Conservation (phyloP, 192 early-diverging fungal genomes). For the Phlyctochytrium bullatum region DNA sequence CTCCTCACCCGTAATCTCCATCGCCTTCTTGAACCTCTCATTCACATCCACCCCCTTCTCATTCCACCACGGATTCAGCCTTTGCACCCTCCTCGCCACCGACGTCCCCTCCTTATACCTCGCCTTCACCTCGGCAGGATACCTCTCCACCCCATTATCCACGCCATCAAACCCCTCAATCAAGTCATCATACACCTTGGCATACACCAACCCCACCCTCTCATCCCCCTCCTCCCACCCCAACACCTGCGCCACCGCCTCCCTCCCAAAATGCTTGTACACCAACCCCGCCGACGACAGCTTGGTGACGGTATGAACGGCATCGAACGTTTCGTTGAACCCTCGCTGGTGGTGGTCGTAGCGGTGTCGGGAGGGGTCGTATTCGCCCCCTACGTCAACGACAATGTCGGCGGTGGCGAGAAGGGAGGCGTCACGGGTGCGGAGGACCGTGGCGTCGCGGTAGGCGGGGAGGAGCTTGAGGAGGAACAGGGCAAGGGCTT, state of each 20-base stretch:
- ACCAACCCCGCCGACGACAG: conserved; percentile 93
- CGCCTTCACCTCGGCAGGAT: conserved; percentile 74
- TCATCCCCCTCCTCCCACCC: conserved; percentile 46
- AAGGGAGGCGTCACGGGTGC: conserved; percentile 79
- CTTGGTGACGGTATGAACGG: conserved; percentile 71
- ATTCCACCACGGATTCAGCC: conserved; percentile 95
- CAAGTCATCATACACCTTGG: conserved; percentile 78
- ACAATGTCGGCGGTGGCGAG: conserved; percentile 80
- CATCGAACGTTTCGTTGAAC: conserved; percentile 83
- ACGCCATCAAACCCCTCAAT: conserved; percentile 69
- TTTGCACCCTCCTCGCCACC: conserved; percentile 75
- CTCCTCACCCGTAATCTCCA: conserved; percentile 76
- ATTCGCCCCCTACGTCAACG: conserved; percentile 93
- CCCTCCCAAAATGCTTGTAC: conserved; percentile 87
- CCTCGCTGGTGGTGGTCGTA: conserved; percentile 96
- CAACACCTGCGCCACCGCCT: conserved; percentile 67
- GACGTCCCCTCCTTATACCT: conserved; percentile 80
- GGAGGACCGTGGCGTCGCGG: conserved; percentile 55
- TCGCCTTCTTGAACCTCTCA: conserved; percentile 53
- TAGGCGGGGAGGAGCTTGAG: conserved; percentile 63
- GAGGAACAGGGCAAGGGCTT: conserved; percentile 89
- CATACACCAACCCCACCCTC: conserved; percentile 68
- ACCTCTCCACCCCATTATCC: conserved; percentile 92
- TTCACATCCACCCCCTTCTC: conserved; percentile 68
- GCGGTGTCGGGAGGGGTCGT: conserved; percentile 68